Evolutionary conservation across 2,329 filamentous ascomycete species (phyloP).

Genomic region (Sclerotiophoma versabilis): DNA sequence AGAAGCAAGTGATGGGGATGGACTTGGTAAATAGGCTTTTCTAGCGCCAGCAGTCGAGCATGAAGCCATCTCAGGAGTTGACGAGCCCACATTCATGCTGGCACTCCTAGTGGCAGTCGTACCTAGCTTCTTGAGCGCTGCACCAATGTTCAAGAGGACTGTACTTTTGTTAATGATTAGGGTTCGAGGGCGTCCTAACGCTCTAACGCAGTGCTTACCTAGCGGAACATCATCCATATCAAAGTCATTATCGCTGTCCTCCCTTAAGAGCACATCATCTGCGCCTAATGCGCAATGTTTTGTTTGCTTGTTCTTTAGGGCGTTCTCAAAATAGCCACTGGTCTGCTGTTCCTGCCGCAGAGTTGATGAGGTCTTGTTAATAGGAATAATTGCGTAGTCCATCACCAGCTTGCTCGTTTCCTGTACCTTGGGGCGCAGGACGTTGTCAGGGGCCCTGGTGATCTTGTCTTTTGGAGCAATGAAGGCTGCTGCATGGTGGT

Average conservation of each 20-base stretch:
- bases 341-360: conserved; percentile 8
- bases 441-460: not conserved
- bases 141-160: not conserved
- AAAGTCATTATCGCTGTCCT: not conserved
- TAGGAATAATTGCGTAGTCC: not conserved
- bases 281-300: not conserved
- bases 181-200: not conserved
- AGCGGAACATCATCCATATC: conserved; percentile 1
- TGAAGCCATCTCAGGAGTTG: not conserved
- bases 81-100: not conserved
- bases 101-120: not conserved
- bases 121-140: not conserved
- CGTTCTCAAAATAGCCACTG: not conserved
- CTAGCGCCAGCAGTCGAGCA: not conserved
- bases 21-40: not conserved
- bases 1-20: conserved; percentile 1
- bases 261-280: not conserved
- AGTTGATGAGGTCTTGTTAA: not conserved
- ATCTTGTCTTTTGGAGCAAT: not conserved
- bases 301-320: not conserved
- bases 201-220: not conserved
- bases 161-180: not conserved
- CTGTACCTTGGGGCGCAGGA: conserved; percentile 1
- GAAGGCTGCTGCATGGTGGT: not conserved
- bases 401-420: not conserved